Base-by-base conservation (phyloP, 352 stramenopile species). In the Globisporangium echinulatum region DNA sequence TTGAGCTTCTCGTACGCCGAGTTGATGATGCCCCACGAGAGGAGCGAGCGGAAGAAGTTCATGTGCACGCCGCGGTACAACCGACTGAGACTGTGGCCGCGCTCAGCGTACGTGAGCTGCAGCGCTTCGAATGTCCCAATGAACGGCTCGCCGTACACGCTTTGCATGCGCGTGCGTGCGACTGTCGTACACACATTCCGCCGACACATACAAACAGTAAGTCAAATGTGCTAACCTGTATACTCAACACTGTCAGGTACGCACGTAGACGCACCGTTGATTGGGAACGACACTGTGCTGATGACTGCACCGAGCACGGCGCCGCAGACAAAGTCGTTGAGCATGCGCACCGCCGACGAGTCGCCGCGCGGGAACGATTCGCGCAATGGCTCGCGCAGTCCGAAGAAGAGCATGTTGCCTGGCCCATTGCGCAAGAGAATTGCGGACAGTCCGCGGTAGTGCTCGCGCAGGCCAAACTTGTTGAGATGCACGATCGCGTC, bases 21-120 rank as follows among this genome's bases (percentile, higher is more conserved):
- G 65, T 96, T 96, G 61, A 96, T 92, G 56, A 96, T 96, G 9
- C 87, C 87, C 87, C 87, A 96, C 14, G 87, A 95, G 14, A 96
- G 56, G 4, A 96, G 67, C 33, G 84, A 93, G 9, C 87, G 75
- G 51, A 88, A 87, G 66, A 93, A 96, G 62, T 96, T 96, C 70
- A 96, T 87, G 63, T 92, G 75, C 3, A 93, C 87, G 9, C 87
- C 87, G 50, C 87, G 85, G 66, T 94, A 96, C 47, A 96, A 62
- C 9, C 74, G 66, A n/a, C 63, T 61, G 17, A 89, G 48, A 50
- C 74, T 86, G 46, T 64, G 68, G 0, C 82, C 83, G 38, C 87
- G 77, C 63, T 96, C 85, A 33, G 71, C 59, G 63, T 91, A 93
- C 49, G 82, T 93, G 17, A 84, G 74, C 48, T 70, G 56, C 60